phyloP scores from a whole-genome alignment of 2,329 filamentous ascomycete genomes.

The Diaporthe caulivora region DNA sequence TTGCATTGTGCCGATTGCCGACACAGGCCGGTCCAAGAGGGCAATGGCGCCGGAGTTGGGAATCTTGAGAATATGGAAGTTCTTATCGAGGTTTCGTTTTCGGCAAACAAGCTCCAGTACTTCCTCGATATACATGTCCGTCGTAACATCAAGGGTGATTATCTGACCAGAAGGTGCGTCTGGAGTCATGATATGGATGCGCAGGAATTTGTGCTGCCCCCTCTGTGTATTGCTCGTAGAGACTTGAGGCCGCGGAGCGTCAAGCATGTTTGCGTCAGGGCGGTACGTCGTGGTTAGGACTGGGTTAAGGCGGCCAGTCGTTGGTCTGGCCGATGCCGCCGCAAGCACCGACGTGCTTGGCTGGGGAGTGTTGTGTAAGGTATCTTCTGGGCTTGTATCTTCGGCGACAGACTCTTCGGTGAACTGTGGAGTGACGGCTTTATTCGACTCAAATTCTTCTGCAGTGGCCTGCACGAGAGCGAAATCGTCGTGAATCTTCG shows the following conservation, averaged over 20 bases:
- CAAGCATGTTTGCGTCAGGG: conserved; percentile 65
- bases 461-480: conserved; percentile 80
- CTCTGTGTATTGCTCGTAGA: conserved; percentile 59
- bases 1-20: conserved; percentile 79
- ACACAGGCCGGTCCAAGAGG: conserved; percentile 81
- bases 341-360: conserved; percentile 51
- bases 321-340: conserved; percentile 36
- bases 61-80: conserved; percentile 82
- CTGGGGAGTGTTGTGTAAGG: conserved; percentile 63
- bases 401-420: conserved; percentile 63
- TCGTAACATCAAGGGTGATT: conserved; percentile 81
- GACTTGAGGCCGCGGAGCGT: conserved; percentile 64
- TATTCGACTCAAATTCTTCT: conserved; percentile 77
- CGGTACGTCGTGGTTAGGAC: conserved; percentile 73
- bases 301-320: conserved; percentile 62
- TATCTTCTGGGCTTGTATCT: conserved; percentile 55
- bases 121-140: conserved; percentile 86
- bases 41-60: conserved; percentile 81
- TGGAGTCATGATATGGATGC: conserved; percentile 77
- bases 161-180: conserved; percentile 80
- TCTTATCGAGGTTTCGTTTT: conserved; percentile 83
- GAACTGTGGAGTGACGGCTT: conserved; percentile 75
- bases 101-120: conserved; percentile 83
- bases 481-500: conserved; percentile 86
- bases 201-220: conserved; percentile 78